Base-by-base conservation (phyloP, 495 filamentous ascomycete genomes). In the Filosporella fistucella region DNA sequence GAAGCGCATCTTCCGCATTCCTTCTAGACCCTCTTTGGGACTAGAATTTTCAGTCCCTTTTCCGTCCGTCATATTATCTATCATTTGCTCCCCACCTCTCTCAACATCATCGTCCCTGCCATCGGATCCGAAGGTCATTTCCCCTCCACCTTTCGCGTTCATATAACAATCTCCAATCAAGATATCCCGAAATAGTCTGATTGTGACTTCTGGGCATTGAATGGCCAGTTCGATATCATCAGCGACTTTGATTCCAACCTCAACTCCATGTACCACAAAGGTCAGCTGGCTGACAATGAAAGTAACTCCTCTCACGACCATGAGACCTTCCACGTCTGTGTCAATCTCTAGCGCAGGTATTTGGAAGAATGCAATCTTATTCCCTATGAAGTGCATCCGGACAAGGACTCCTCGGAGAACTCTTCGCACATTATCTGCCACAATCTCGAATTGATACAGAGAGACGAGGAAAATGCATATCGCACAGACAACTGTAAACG, bases 221-320 rank as follows among this genome's bases (percentile, higher is more conserved):
- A 67, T 63, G 0, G 66, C 66, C 8, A 69, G 46, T 42, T 69
- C 66, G 50, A 69, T 65, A 30, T 69, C 64, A 35, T 67, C 61
- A 12, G 51, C 51, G 4, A 69, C 35, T 26, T 61, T 64, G 35
- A 69, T 60, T 18, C 63, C 66, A 1, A 67, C 61, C 30, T 68
- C 64, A n/a, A 64, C 47, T 4, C 66, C 64, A 52, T 67, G 63
- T 1, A 60, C 63, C 9, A 62, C 54, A 29, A 60, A 47, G 4
- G 53, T 60, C 5, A 69, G 42, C 1, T 34, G 62, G 11, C 61
- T 62, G 3, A 67, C 49, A 9, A 59, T 63, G 22, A 68, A 61
- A 0, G 64, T 64, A 18, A 64, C 25, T 1, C 66, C 66, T 16
- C 66, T 51, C 22, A 69, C 45, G 5, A 66, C 61, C 34, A 69